Base-by-base conservation (phyloP, 1,139 yeast genomes). In the Kodamaea alishanica region DNA sequence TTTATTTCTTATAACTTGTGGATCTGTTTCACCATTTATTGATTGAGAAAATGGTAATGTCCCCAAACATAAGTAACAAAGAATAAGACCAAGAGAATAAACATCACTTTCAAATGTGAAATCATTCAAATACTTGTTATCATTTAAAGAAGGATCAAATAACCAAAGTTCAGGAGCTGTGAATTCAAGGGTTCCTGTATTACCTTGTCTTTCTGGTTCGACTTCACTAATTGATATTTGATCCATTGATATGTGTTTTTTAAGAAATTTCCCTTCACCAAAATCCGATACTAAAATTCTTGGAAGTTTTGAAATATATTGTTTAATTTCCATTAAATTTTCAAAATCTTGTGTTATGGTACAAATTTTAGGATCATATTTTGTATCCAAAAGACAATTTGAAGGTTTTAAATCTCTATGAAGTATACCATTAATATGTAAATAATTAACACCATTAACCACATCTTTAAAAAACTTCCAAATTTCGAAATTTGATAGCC, bases 351-450 rank as follows among this genome's bases (percentile, higher is more conserved):
- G 9, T 32, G 41, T 23, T 6, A 33, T 45, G 35, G 26, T 38
- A 28, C 12, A 37, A 26, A 42, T 6, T 8, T 46, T 40, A 1
- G 43, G 34, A 38, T 46, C 50, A 41, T 65, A 70, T 24, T 55
- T 54, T 1, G 61, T 55, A 27, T 81, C 73, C 35, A 88, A 60
- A 25, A 89, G 64, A 58, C 96, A 87, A 51, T 89, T 89, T 0
- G 95, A 84, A 0, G 96, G 96, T 51, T 89, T 89, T 45, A 89
- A 67, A 56, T 89, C 97, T 20, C 96, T 70, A 52, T 89, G 97
- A 12, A 89, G 74, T 28, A 88, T 81, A 24, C 87, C 89, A 44
- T 81, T 76, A 10, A 67, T 65, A 58, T 89, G 96, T 38, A 89
- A 64, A 54, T 84, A 85, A 33, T 70, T 63, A 8, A 88, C 81